Percentiles rank a stretch among this genome's conserved stretches.
Evolutionary conservation across 2,329 filamentous ascomycete species (phyloP).

Genomic region (Scorias spongiosa): DNA sequence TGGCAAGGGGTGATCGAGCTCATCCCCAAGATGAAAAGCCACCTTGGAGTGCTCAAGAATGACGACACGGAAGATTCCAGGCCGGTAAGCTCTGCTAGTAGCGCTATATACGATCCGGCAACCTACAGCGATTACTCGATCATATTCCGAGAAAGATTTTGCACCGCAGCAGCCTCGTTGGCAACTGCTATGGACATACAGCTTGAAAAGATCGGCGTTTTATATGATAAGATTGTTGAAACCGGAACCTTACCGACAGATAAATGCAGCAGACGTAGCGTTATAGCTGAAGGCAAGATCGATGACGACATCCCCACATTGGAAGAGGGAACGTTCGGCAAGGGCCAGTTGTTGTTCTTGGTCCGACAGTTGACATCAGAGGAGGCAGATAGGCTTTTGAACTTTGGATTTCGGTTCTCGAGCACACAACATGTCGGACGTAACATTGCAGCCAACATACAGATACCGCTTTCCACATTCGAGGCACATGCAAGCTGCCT

Average conservation of each 20-base stretch:
- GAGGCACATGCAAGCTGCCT: slow-evolving; percentile 48
- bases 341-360: slow-evolving; percentile 68
- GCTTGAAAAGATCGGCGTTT: slow-evolving; percentile 19
- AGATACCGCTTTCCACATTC: slow-evolving; percentile 51
- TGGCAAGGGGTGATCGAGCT: slow-evolving; percentile 57
- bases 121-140: slow-evolving; percentile 55
- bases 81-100: slow-evolving; percentile 15
- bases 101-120: slow-evolving; percentile 34
- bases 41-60: slow-evolving; percentile 38
- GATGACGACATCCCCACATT: slow-evolving; percentile 25
- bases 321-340: slow-evolving; percentile 29
- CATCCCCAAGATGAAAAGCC: slow-evolving; percentile 55
- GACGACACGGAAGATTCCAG: slow-evolving; percentile 16
- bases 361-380: slow-evolving; percentile 47
- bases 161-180: slow-evolving; percentile 59
- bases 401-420: slow-evolving; percentile 66
- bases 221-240: slow-evolving; percentile 23
- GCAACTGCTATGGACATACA: slow-evolving; percentile 42
- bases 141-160: slow-evolving; percentile 72
- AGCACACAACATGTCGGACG: slow-evolving; percentile 51
- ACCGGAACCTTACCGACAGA: slow-evolving; percentile 14
- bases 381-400: slow-evolving; percentile 50
- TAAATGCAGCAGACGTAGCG: neutral
- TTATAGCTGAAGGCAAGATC: slow-evolving; percentile 7
- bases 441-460: slow-evolving; percentile 57